These are phyloP conservation scores for Alternaria metachromatica DNA, from an alignment of 2,329 filamentous ascomycete species.

Conservation along the genomic window DNA sequence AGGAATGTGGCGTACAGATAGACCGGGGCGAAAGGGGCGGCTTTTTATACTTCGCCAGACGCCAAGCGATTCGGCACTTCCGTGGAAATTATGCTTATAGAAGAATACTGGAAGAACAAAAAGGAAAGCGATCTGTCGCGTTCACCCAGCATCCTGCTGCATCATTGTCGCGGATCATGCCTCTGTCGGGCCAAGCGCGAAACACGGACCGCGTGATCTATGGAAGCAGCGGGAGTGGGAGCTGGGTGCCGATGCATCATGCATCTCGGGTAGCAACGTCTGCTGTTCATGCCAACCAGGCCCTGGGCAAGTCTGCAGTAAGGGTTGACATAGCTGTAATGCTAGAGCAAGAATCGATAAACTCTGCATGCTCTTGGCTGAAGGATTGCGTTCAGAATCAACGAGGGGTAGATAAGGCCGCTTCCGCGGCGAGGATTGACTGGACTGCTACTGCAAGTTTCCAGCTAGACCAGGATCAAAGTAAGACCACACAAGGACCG, in stretches of 20 bases:
- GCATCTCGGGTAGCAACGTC: not conserved
- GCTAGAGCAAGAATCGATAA: not conserved
- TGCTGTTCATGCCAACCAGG: not conserved
- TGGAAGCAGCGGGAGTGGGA: not conserved
- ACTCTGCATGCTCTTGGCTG: not conserved
- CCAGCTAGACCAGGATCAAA: not conserved
- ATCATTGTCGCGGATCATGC: not conserved
- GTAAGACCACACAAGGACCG: not conserved
- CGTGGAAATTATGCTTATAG: not conserved
- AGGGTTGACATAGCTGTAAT: not conserved
- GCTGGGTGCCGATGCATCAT: not conserved
- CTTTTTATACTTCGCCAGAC: not conserved
- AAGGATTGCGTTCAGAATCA: not conserved
- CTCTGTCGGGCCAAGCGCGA: not conserved
- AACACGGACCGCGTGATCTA: not conserved
- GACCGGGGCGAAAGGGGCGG: not conserved
- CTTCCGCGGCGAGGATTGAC: not conserved
- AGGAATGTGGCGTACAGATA: not conserved
- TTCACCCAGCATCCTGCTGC: not conserved
- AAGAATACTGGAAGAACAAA: not conserved
- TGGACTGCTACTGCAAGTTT: not conserved
- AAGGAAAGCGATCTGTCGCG: not conserved
- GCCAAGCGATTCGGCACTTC: not conserved
- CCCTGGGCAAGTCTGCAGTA: not conserved
- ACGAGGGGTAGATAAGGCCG: not conserved